These are phyloP conservation scores for Meyerozyma elateridarum DNA, from an alignment of 1,139 yeast species.

Conservation along the genomic window DNA sequence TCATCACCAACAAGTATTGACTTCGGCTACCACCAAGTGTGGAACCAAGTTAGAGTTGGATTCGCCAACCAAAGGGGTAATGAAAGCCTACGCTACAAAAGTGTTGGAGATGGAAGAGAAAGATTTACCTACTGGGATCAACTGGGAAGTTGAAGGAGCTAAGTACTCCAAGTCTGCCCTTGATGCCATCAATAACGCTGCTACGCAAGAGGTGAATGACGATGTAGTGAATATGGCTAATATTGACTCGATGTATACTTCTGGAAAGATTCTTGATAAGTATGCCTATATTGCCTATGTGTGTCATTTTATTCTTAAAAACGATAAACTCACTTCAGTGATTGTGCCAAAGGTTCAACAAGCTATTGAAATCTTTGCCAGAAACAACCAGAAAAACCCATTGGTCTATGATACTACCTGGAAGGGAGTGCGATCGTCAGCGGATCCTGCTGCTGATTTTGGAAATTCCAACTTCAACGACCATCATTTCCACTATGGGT, in stretches of 20 bases:
- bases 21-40: constrained; percentile 13
- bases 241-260: constrained; percentile 68
- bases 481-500: constrained; percentile 80
- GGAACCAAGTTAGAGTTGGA: constrained; percentile 44
- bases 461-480: constrained; percentile 78
- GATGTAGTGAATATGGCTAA: constrained; percentile 59
- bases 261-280: constrained; percentile 71
- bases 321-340: constrained; percentile 38
- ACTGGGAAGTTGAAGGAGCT: constrained; percentile 46
- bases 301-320: constrained; percentile 51
- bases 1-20: constrained; percentile 55
- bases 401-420: constrained; percentile 62
- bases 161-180: constrained; percentile 36
- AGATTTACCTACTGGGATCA: constrained; percentile 45
- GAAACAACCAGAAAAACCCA: constrained; percentile 56
- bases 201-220: constrained; percentile 45
- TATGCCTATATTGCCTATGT: constrained; percentile 70
- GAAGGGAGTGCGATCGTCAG: constrained; percentile 72
- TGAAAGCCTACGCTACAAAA: constrained; percentile 54
- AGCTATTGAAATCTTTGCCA: constrained; percentile 57
- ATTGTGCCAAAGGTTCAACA: constrained; percentile 48
- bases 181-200: constrained; percentile 41
- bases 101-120: constrained; percentile 43
- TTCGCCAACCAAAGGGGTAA: constrained; percentile 66
- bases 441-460: constrained; percentile 63